phyloP scores from a whole-genome alignment of 2,329 filamentous ascomycete genomes.

The Colletotrichum eremochloae region DNA sequence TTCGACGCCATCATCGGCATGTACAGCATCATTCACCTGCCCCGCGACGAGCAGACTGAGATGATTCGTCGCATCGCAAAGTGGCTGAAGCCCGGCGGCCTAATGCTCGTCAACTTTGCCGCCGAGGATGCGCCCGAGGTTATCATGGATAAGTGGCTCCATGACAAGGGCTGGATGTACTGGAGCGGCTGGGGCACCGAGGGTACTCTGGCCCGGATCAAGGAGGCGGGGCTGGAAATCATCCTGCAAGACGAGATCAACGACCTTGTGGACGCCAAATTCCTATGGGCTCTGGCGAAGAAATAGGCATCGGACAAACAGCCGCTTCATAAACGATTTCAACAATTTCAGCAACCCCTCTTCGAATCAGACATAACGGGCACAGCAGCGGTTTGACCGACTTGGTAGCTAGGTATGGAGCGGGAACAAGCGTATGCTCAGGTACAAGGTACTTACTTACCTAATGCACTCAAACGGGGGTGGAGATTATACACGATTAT shows the following conservation, averaged over 20 bases:
- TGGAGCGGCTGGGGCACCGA: constrained; percentile 58
- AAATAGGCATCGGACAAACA: constrained; percentile 37
- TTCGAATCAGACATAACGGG: background rate
- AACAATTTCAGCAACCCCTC: background rate
- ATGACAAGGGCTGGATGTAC: constrained; percentile 58
- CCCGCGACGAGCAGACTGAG: constrained; percentile 61
- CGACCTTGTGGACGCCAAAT: constrained; percentile 51
- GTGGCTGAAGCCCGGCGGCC: constrained; percentile 67
- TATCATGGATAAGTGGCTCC: constrained; percentile 54
- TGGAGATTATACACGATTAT: background rate
- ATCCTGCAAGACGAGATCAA: constrained; percentile 48
- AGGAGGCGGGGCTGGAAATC: constrained; percentile 51
- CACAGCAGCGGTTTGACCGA: background rate
- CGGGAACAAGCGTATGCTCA: background rate
- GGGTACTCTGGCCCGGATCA: constrained; percentile 49
- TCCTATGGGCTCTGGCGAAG: constrained; percentile 57
- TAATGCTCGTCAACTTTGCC: constrained; percentile 62
- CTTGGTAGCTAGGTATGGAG: background rate
- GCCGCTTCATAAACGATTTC: background rate
- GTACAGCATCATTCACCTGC: constrained; percentile 69
- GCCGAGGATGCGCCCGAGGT: constrained; percentile 47
- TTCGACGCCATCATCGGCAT: constrained; percentile 66
- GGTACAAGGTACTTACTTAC: background rate
- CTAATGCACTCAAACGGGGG: background rate
- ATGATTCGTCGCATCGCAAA: constrained; percentile 58